These are phyloP conservation scores for Thelonectria rubi DNA, from an alignment of 2,329 filamentous ascomycete species.

Conservation along the genomic window DNA sequence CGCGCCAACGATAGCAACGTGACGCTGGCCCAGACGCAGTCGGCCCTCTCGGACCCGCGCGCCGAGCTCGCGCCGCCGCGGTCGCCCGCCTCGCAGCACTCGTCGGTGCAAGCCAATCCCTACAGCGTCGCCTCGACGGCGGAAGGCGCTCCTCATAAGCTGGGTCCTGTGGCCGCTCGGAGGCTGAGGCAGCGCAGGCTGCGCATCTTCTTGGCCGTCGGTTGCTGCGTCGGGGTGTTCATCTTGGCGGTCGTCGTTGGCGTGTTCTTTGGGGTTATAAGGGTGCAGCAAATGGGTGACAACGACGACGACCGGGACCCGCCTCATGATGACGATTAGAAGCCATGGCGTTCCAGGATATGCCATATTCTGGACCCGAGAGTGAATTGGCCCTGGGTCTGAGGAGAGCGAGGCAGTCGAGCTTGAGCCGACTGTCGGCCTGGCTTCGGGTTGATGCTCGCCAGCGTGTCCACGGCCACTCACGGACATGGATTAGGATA, in stretches of 20 bases:
- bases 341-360: no score
- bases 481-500: background rate
- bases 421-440: no score
- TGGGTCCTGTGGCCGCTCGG: slow-evolving; percentile 37
- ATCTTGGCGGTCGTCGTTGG: slow-evolving; percentile 40
- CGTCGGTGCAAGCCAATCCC: slow-evolving; percentile 15
- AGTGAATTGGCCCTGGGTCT: no score
- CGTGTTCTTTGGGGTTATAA: slow-evolving; percentile 40
- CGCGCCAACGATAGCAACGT: slow-evolving; percentile 2
- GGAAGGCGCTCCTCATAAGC: slow-evolving; percentile 32
- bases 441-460: no score
- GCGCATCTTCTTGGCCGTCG: slow-evolving; percentile 35
- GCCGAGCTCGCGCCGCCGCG: slow-evolving; percentile 23
- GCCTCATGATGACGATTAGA: no score
- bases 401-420: no score
- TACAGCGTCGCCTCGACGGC: slow-evolving; percentile 31
- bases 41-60: background rate
- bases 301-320: background rate
- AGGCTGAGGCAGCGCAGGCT: slow-evolving; percentile 31
- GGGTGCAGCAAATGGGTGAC: slow-evolving; percentile 22
- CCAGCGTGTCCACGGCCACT: no score
- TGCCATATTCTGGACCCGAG: no score
- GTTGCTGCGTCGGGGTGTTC: slow-evolving; percentile 38
- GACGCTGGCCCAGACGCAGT: slow-evolving; percentile 15
- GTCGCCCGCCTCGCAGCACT: slow-evolving; percentile 23